Base-by-base conservation (phyloP, 352 stramenopile species). In the Phytophthora chlamydospora region DNA sequence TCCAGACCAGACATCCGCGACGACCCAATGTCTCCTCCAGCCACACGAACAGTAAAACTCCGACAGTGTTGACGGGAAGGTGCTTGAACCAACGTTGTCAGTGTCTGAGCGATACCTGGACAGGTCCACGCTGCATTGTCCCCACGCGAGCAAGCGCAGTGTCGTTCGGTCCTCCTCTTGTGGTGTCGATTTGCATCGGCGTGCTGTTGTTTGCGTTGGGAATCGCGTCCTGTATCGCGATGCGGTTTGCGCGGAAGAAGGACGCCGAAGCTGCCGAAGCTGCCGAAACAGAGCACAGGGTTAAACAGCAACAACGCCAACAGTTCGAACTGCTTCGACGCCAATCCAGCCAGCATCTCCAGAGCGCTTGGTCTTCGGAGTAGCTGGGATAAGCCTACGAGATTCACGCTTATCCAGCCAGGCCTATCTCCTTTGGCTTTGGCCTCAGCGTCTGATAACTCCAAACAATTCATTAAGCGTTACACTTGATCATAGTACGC, bases 101-200 rank as follows among this genome's bases (percentile, higher is more conserved):
- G 35, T 88, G 79, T 16, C 36, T 55, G 0, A 66, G 65, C 31
- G 35, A 19, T 0, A 66, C 71, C 3, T 89, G 78, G 78, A 67
- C 62, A 4, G 78, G 78, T 3, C 78, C 78, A 27, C 78, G 78
- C 11, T 88, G 78, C 46, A 81, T 81, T n/a, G 32, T 65, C 0
- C 68, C 68, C 0, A 65, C 44, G n/a, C 51, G 32, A 24, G 27
- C 47, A 3, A 64, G 38, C 1, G 46, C 38, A 13, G 50, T 56
- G 0, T 70, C 64, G 0, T 77, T 74, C 21, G 65, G 68, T 6
- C 68, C 68, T 34, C 64, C 68, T 6, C 31, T 74, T 2, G 27
- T 49, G 34, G 5, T 77, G 14, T 43, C 68, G 6, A 45, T 52
- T 14, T 58, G 54, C 11, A 42, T 74, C 21, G 60, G 64, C 1